Evolutionary conservation across 73 alveolate species (phyloP).

Genomic region (Paramecium caudatum): DNA sequence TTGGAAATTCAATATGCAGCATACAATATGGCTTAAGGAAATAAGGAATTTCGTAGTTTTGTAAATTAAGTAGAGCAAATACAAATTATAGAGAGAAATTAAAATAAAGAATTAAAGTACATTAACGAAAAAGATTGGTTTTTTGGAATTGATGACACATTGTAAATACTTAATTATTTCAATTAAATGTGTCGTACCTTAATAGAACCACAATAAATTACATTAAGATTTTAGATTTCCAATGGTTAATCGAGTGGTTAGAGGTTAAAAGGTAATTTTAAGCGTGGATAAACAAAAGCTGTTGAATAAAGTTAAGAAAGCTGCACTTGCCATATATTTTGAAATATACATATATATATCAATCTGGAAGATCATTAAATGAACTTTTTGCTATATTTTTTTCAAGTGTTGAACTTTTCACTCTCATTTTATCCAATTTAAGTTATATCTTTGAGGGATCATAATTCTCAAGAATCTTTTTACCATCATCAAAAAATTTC

Average conservation of each 20-base stretch:
- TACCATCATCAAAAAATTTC: constrained; percentile 51
- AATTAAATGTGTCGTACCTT: background rate
- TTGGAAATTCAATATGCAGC: constrained; percentile 29
- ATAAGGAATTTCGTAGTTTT: background rate
- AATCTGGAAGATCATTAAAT: too few relatives aligned
- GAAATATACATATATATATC: too few relatives aligned
- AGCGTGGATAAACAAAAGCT: too few relatives aligned
- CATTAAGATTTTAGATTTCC: background rate
- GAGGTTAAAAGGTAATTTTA: too few relatives aligned
- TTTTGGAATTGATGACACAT: constrained; percentile 7
- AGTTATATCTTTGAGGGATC: background rate
- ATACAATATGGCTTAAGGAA: background rate
- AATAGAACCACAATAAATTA: background rate
- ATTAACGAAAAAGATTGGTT: background rate
- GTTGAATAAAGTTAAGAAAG: too few relatives aligned
- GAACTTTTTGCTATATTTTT: background rate
- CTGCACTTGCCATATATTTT: too few relatives aligned
- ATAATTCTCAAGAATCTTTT: constrained; percentile 14
- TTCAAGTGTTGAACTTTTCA: background rate
- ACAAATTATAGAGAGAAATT: background rate
- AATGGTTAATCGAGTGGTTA: too few relatives aligned
- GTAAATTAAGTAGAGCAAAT: background rate
- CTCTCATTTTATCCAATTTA: background rate
- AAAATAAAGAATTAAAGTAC: background rate
- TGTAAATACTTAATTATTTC: background rate